Evolutionary conservation across 345 rosid genomes (phyloP), one percentile per base, ranked within the genome.

Genomic region (Cardiospermum halicacabum): DNA sequence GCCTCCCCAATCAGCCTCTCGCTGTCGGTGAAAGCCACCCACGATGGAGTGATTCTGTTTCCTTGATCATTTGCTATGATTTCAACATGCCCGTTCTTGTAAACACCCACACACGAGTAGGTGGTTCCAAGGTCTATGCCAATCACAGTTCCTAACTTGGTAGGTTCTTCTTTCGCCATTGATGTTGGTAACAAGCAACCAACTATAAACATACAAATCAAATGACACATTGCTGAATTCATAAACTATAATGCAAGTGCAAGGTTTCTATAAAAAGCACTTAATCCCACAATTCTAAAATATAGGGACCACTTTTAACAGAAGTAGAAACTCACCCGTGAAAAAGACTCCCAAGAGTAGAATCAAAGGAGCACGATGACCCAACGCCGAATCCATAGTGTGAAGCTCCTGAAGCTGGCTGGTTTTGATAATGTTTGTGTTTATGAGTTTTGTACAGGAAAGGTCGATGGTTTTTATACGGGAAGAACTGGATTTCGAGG

Each of bases 21-120:
- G 11, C 48, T 31, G 61, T 66, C 62, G 9, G 75, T 72, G 67
- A 72, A 72, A 1, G 62, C 71, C 2, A 72, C 75, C 75, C 75
- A 72, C 15, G 75, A 72, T 42, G 75, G 71, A 11, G 75, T 72
- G 31, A 72, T 72, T 18, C 71, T 36, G 49, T 72, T 72, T 4
- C 75, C 75, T 53, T 72, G 75, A 37, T 72, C 75, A 39, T 72
- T 72, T n/a, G 71, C 75, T 66, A 72, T 60, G 31, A 72, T 72
- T 8, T 72, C 71, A 3, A 72, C 67, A 55, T 66, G 75, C 3
- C 70, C 75, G 27, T 66, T 53, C 48, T 43, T 60, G 21, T 53
- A 65, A 5, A 64, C 69, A 58, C 74, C 69, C 25, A 71, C 69
- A 58, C 74, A 71, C 19, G 69, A 71, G 39, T 71, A 71, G 0